Conservation (phyloP, 75 land plant genomes). For the Selaginella tamariscina region DNA sequence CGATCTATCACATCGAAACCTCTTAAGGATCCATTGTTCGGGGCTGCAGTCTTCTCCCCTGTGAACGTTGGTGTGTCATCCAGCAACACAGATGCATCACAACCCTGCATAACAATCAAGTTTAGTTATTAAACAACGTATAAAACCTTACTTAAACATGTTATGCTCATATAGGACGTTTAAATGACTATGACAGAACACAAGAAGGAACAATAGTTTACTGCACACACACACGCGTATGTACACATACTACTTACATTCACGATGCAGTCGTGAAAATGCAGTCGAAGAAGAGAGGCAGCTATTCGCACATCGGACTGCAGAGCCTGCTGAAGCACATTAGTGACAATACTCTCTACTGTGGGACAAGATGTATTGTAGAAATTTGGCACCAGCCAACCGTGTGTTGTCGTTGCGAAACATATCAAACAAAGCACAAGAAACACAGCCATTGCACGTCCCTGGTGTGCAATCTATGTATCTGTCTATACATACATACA, state of each 20-base stretch:
- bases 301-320: slow-evolving; percentile 23
- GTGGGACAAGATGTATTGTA: slow-evolving; percentile 15
- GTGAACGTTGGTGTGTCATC: background rate
- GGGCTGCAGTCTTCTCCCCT: background rate
- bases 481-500: too few relatives aligned
- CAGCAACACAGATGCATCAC: background rate
- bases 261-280: slow-evolving; percentile 50
- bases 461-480: too few relatives aligned
- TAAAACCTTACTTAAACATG: too few relatives aligned
- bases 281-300: slow-evolving; percentile 33
- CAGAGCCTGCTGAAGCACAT: slow-evolving; percentile 21
- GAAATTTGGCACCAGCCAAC: background rate
- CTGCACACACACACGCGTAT: too few relatives aligned
- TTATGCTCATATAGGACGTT: too few relatives aligned
- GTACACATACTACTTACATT: slow-evolving; percentile 27
- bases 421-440: too few relatives aligned
- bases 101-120: background rate
- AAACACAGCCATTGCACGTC: too few relatives aligned
- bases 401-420: too few relatives aligned
- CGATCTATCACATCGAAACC: background rate
- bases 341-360: slow-evolving; percentile 23
- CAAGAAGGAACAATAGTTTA: background rate
- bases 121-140: background rate
- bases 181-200: too few relatives aligned
- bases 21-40: background rate